Evolutionary conservation across 768 basidiomycete genomes (phyloP).

Genomic region (Lyophyllum decastes): DNA sequence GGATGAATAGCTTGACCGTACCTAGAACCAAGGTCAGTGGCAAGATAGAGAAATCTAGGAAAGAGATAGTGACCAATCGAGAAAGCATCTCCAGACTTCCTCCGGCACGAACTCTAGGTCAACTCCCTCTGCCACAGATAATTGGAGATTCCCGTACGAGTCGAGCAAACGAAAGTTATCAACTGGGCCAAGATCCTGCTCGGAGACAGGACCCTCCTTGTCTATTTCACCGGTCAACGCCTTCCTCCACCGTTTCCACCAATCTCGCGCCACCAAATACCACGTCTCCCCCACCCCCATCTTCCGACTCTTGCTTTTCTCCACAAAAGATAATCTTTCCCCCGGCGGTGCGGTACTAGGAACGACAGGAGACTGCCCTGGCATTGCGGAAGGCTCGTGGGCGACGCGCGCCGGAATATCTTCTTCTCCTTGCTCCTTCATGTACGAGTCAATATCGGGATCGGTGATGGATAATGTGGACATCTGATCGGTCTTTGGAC

Average conservation of each 20-base stretch:
- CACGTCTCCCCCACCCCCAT: slow-evolving; percentile 74
- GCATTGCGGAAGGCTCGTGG: slow-evolving; percentile 23
- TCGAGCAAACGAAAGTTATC: slow-evolving; percentile 73
- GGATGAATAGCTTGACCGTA: slow-evolving; percentile 63
- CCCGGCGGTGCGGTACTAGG: slow-evolving; percentile 29
- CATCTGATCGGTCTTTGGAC: slow-evolving; percentile 42
- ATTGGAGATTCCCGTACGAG: slow-evolving; percentile 46
- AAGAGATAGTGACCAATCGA: slow-evolving; percentile 58
- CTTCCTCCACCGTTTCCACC: slow-evolving; percentile 77
- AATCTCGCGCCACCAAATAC: slow-evolving; percentile 71
- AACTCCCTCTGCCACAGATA: slow-evolving; percentile 54
- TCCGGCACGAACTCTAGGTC: slow-evolving; percentile 79
- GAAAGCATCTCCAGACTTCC: slow-evolving; percentile 68
- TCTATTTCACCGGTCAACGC: slow-evolving; percentile 70
- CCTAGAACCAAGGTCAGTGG: slow-evolving; percentile 40
- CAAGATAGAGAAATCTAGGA: slow-evolving; percentile 3
- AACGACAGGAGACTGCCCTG: slow-evolving; percentile 21
- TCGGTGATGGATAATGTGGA: slow-evolving; percentile 44
- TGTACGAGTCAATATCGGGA: slow-evolving; percentile 69
- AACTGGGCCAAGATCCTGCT: slow-evolving; percentile 70
- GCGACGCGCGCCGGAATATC: slow-evolving; percentile 30
- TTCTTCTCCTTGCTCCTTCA: slow-evolving; percentile 57
- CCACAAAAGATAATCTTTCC: slow-evolving; percentile 55
- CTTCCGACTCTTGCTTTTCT: slow-evolving; percentile 41
- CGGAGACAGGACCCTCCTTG: slow-evolving; percentile 65